Evolutionary conservation across 192 early-diverging fungal species (phyloP).

Genomic region (Mortierella claussenii): DNA sequence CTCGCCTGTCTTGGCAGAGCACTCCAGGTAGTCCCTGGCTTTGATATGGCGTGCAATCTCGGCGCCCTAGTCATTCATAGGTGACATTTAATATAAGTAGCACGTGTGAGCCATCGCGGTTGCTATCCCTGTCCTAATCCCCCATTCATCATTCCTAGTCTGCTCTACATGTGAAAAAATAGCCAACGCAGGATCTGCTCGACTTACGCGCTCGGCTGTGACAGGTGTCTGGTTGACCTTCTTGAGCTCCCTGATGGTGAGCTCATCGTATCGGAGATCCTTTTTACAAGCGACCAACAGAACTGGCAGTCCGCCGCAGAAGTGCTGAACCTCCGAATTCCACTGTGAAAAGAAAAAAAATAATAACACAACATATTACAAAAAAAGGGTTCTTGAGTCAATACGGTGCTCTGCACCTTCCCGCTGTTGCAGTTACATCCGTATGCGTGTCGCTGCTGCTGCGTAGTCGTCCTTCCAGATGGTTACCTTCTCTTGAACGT

Average conservation of each 20-base stretch:
- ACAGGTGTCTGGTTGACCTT: conserved; percentile 83
- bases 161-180: not conserved
- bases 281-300: conserved; percentile 90
- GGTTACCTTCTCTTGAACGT: conserved; percentile 73
- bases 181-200: not conserved
- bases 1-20: conserved; percentile 81
- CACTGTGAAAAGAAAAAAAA: conserved; percentile 63
- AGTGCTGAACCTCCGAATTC: conserved; percentile 90
- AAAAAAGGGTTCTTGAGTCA: not conserved
- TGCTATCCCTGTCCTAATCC: too few relatives aligned
- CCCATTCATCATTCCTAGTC: too few relatives aligned
- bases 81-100: too few relatives aligned
- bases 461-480: not conserved
- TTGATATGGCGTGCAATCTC: conserved; percentile 85
- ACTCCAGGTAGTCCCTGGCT: conserved; percentile 91
- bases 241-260: conserved; percentile 79
- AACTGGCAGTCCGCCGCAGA: conserved; percentile 87
- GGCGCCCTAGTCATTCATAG: conserved; percentile 79
- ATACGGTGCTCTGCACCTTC: not conserved
- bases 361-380: not conserved
- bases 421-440: not conserved
- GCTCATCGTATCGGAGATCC: conserved; percentile 86
- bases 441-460: not conserved
- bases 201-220: conserved; percentile 72
- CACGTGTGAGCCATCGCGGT: too few relatives aligned